Percentiles rank a stretch among this genome's conserved stretches.
Evolutionary conservation across 805 yeast species (phyloP).

Genomic region (Blastobotrys terrestris): DNA sequence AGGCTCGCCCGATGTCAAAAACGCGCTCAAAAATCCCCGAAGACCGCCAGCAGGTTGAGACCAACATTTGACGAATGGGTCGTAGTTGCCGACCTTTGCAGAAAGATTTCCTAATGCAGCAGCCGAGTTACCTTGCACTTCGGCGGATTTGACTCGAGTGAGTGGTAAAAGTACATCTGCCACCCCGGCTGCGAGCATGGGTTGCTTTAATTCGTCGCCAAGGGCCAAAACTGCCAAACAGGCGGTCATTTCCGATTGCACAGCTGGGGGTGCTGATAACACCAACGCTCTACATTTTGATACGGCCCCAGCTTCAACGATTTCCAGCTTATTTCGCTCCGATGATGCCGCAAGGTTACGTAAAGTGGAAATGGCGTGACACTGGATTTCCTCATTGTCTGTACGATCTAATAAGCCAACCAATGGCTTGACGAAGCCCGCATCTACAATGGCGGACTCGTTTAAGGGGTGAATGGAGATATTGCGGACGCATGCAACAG

Average conservation of each 20-base stretch:
- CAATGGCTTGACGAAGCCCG: slow-evolving; percentile 90
- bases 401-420: slow-evolving; percentile 69
- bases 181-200: slow-evolving; percentile 75
- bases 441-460: slow-evolving; percentile 92
- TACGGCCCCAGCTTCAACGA: slow-evolving; percentile 93
- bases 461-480: slow-evolving; percentile 94
- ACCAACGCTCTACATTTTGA: slow-evolving; percentile 87
- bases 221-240: slow-evolving; percentile 94
- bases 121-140: slow-evolving; percentile 97
- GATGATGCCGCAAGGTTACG: slow-evolving; percentile 94
- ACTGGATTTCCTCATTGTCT: slow-evolving; percentile 93
- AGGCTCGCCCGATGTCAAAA: slow-evolving; percentile 75
- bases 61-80: slow-evolving; percentile 75
- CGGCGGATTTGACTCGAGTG: slow-evolving; percentile 80
- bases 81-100: slow-evolving; percentile 80
- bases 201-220: slow-evolving; percentile 88
- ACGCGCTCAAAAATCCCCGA: slow-evolving; percentile 72
- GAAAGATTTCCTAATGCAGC: slow-evolving; percentile 96
- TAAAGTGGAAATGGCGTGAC: slow-evolving; percentile 95
- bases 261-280: slow-evolving; percentile 77
- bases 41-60: slow-evolving; percentile 76
- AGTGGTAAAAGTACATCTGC: slow-evolving; percentile 86
- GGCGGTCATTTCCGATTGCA: slow-evolving; percentile 94
- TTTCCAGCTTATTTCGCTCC: slow-evolving; percentile 85
- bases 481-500: slow-evolving; percentile 97